A percentile compares a stretch with the other conserved stretches of the same genome.
Evolutionary conservation across 2,329 filamentous ascomycete genomes (phyloP).

Genomic region (Neonectria coccinea): DNA sequence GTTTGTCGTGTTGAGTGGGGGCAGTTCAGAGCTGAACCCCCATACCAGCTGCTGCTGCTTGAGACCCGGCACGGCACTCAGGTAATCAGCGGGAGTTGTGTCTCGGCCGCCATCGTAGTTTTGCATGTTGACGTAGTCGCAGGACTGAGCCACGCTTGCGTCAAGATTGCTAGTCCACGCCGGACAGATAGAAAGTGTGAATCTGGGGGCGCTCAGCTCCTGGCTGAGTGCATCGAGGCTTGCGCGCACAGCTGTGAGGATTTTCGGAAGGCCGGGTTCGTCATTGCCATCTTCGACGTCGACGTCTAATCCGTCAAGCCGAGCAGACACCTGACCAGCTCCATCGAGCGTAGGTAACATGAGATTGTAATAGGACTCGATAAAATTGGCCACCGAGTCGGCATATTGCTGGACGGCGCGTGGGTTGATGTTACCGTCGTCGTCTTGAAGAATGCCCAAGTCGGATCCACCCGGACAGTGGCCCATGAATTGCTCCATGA

Average conservation of each 20-base stretch:
- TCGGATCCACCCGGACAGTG: neutral
- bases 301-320: constrained; percentile 17
- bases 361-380: constrained; percentile 8
- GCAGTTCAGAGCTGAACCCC: constrained; percentile 17
- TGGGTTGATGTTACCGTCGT: neutral
- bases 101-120: too few species aligned
- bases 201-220: too few species aligned
- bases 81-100: neutral
- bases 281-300: constrained; percentile 15
- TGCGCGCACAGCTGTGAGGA: too few species aligned
- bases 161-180: too few species aligned
- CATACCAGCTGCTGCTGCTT: constrained; percentile 4
- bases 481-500: constrained; percentile 15
- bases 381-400: constrained; percentile 10
- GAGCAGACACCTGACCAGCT: constrained; percentile 6
- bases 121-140: too few species aligned
- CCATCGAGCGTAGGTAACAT: neutral
- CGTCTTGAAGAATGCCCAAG: neutral
- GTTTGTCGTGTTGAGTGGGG: neutral
- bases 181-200: too few species aligned
- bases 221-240: too few species aligned
- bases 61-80: neutral
- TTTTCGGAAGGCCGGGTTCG: too few species aligned
- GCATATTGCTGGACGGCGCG: neutral
- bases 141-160: too few species aligned